These are phyloP conservation scores for Naganishia antarctica DNA, from an alignment of 768 basidiomycete species.

Conservation along the genomic window DNA sequence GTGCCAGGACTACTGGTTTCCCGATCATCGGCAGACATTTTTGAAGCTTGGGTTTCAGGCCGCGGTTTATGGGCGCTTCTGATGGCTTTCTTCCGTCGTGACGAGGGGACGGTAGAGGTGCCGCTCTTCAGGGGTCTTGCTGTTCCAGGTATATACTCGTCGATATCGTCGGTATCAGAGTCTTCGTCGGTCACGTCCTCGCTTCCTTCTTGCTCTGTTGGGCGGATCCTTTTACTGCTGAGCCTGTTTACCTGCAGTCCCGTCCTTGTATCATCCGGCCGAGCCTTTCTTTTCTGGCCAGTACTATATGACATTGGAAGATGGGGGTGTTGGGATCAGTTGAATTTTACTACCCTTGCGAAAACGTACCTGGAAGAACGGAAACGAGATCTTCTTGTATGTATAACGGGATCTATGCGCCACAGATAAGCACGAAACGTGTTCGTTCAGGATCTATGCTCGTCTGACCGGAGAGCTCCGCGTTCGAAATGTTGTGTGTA, in stretches of 20 bases:
- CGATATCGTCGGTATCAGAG: not conserved
- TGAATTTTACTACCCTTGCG: too few species aligned
- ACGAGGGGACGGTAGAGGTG: too few species aligned
- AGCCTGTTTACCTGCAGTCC: not conserved
- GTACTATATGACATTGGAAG: not conserved
- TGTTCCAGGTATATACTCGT: constrained; percentile 22
- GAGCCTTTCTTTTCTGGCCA: not conserved
- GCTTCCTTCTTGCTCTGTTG: not conserved
- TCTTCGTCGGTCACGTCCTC: constrained; percentile 2
- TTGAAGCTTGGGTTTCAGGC: not conserved
- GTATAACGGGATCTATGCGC: not conserved
- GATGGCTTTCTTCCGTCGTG: not conserved
- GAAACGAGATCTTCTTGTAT: too few species aligned
- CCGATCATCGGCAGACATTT: not conserved
- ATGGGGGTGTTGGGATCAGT: not conserved
- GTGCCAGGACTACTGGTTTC: not conserved
- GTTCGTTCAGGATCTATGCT: not conserved
- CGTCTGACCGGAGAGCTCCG: not conserved
- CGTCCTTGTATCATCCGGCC: not conserved
- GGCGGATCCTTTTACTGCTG: not conserved
- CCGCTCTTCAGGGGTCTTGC: constrained; percentile 17
- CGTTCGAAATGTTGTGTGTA: not conserved
- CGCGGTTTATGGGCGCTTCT: not conserved
- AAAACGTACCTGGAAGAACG: too few species aligned
- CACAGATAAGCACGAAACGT: not conserved